Evolutionary conservation across 2,329 filamentous ascomycete genomes (phyloP).

Genomic region (Colletotrichum incanum): DNA sequence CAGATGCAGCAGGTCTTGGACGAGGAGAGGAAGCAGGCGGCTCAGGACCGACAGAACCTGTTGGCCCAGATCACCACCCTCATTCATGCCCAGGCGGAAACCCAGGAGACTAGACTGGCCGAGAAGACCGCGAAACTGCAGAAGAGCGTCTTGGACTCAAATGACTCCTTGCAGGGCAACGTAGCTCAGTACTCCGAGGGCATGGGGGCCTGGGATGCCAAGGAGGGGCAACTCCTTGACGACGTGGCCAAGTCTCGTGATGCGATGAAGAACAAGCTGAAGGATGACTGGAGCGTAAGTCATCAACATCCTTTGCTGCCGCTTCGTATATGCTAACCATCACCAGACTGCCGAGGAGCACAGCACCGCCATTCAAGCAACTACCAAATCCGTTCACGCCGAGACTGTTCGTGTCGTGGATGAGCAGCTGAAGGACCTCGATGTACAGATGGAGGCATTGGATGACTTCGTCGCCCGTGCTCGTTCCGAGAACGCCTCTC

Average conservation of each 20-base stretch:
- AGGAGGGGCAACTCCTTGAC: slow-evolving; percentile 78
- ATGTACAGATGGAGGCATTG: slow-evolving; percentile 88
- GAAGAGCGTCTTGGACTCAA: slow-evolving; percentile 76
- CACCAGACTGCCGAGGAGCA: slow-evolving; percentile 80
- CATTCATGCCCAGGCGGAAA: slow-evolving; percentile 80
- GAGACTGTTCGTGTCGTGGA: slow-evolving; percentile 93
- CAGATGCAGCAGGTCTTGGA: slow-evolving; percentile 79
- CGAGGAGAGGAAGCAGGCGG: slow-evolving; percentile 82
- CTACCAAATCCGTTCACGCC: slow-evolving; percentile 89
- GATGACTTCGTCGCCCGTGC: slow-evolving; percentile 93
- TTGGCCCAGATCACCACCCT: slow-evolving; percentile 84
- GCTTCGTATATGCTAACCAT: slow-evolving; percentile 49
- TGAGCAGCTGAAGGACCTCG: slow-evolving; percentile 89
- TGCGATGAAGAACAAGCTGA: slow-evolving; percentile 83
- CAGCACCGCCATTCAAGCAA: slow-evolving; percentile 86
- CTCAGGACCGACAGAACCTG: slow-evolving; percentile 81
- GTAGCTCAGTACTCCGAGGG: slow-evolving; percentile 77
- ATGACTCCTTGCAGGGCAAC: slow-evolving; percentile 75
- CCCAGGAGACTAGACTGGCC: slow-evolving; percentile 80
- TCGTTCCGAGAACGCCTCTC: slow-evolving; percentile 82
- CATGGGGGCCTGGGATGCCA: slow-evolving; percentile 82
- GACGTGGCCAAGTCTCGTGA: slow-evolving; percentile 83
- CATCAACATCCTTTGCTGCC: slow-evolving; percentile 69
- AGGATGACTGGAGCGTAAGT: slow-evolving; percentile 87
- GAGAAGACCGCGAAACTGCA: slow-evolving; percentile 75